phyloP scores from a whole-genome alignment of 352 stramenopile species.

The Pelagophyceae sp. region DNA sequence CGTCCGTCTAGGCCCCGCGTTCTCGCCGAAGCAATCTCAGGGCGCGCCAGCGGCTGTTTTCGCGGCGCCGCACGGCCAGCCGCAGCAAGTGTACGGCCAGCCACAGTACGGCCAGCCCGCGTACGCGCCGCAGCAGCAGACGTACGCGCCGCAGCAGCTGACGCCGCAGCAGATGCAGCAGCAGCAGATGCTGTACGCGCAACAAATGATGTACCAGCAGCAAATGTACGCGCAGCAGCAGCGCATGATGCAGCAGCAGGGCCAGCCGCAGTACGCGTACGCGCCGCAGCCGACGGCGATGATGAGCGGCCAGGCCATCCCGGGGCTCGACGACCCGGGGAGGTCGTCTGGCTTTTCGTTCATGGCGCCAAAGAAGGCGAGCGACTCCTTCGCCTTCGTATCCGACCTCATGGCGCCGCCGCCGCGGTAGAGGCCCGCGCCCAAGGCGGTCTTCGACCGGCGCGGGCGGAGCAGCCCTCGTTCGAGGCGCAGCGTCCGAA shows the following conservation, averaged over 20 bases:
- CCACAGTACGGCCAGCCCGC: background rate
- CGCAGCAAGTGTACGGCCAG: background rate
- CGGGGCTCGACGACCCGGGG: background rate
- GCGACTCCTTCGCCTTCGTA: slow-evolving; percentile 17
- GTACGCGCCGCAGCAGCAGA: background rate
- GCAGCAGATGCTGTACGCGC: background rate
- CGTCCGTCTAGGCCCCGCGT: too few relatives aligned
- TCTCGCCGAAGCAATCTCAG: too few relatives aligned
- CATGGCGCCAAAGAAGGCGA: background rate
- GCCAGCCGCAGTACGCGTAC: background rate
- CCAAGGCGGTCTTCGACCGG: too few relatives aligned
- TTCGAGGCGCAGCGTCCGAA: too few relatives aligned
- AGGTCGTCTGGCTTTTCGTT: slow-evolving; percentile 7
- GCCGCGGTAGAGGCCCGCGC: too few relatives aligned
- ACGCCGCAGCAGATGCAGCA: background rate
- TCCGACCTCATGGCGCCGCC: background rate
- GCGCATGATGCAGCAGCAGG: background rate
- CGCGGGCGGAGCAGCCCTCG: too few relatives aligned
- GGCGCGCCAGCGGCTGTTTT: too few relatives aligned
- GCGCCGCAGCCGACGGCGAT: background rate
- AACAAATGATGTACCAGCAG: background rate
- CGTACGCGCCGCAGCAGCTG: background rate
- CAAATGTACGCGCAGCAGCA: background rate
- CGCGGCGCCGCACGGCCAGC: background rate
- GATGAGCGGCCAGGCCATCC: background rate